Evolutionary conservation across 805 yeast species (phyloP), one percentile per base, ranked within the genome.

Genomic region (Candida parachauliodes): DNA sequence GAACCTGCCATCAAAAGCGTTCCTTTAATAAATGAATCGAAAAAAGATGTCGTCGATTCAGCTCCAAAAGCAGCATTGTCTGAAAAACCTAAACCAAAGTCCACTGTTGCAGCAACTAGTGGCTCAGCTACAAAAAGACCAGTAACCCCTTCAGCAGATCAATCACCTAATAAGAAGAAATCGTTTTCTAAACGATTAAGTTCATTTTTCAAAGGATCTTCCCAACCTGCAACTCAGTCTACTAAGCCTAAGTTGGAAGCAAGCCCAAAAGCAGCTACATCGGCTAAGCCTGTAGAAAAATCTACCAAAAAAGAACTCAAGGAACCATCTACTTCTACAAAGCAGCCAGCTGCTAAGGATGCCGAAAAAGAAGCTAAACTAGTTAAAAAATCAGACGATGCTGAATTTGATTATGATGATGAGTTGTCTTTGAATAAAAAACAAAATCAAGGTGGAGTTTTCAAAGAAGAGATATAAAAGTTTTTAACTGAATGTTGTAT

Each of bases 401-500:
- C 33, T 5, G 38, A 38, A 20, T 35, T 35, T 25, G 28, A 34
- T 32, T 62, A 51, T 20, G 68, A 60, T 28, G 68, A 62, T 16
- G 40, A 36, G 8, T 39, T 59, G 30, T 57, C 65, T 6, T 49
- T 59, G 27, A 43, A 46, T 22, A 53, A 54, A 37, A 48, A 50
- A 36, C 39, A 51, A 25, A 58, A 57, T 41, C 52, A 54, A 39
- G 66, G 66, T 14, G 70, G 70, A 4, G 44, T 65, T 19, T 67
- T 67, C 46, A 67, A 64, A 45, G 72, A 67, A 48, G 72, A 66
- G 46, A 62, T 67, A 39, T 65, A 50, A 32, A 4, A 22, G n/a
- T n/a, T n/a, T n/a, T n/a, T n/a, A n/a, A n/a, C n/a, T n/a, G n/a
- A n/a, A n/a, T n/a, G n/a, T n/a, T n/a, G n/a, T 10, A 27, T 27